phyloP scores from a whole-genome alignment of 352 stramenopile genomes.

The Globisporangium abappressorium region DNA sequence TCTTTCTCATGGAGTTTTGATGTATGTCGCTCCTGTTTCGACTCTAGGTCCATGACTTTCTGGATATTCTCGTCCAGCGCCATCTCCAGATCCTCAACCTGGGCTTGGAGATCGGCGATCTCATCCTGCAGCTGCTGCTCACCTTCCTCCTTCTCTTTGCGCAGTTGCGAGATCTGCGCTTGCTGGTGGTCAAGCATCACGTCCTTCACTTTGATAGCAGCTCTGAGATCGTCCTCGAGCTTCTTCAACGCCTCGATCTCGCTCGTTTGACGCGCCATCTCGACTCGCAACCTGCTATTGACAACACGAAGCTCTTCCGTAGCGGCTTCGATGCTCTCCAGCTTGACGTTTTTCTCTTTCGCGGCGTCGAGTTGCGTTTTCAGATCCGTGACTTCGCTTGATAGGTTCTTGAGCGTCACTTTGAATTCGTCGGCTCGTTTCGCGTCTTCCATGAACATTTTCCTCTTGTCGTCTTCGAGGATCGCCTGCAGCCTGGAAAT shows the following conservation, averaged over 20 bases:
- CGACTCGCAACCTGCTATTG: constrained; percentile 18
- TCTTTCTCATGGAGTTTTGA: constrained; percentile 26
- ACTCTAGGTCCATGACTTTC: constrained; percentile 32
- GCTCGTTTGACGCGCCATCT: constrained; percentile 27
- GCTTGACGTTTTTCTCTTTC: constrained; percentile 19
- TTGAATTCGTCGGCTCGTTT: constrained; percentile 44
- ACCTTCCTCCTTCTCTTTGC: constrained; percentile 21
- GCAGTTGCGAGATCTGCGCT: constrained; percentile 49
- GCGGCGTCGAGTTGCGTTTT: constrained; percentile 30
- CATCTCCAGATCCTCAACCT: constrained; percentile 62
- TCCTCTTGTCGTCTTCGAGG: constrained; percentile 48
- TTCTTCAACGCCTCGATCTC: constrained; percentile 27
- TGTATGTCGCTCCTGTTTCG: constrained; percentile 29
- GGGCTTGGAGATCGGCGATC: constrained; percentile 38
- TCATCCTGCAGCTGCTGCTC: constrained; percentile 51
- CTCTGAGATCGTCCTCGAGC: constrained; percentile 52
- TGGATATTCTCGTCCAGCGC: constrained; percentile 57
- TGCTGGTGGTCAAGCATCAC: constrained; percentile 68
- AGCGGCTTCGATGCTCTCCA: constrained; percentile 22
- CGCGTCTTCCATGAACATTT: constrained; percentile 42
- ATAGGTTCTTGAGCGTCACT: constrained; percentile 29
- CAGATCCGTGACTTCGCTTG: constrained; percentile 23
- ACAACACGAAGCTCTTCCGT: constrained; percentile 24
- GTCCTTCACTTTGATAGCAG: constrained; percentile 66
- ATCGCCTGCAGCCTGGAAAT: constrained; percentile 41